Evolutionary conservation across 2,329 filamentous ascomycete genomes (phyloP), one percentile per base, ranked within the genome.

Genomic region (Microcyclospora tardicrescens): DNA sequence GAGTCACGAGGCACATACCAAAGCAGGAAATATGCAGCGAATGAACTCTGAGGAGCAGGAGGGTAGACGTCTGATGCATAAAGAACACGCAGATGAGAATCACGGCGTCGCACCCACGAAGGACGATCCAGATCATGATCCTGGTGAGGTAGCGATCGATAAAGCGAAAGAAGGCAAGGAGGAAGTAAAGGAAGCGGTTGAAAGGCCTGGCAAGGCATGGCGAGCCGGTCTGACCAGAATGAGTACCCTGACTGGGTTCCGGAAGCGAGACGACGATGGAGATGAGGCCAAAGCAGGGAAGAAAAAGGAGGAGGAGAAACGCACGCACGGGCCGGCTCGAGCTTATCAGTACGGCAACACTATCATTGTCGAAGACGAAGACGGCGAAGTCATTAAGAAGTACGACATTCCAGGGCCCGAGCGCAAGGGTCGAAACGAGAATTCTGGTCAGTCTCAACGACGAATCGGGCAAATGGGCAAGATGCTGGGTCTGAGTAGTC

Each of bases 301-400:
- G 34, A 51, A 60, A 10, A 58, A 60, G 40, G 46, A 56, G 5
- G 52, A 58, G 29, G 38, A 47, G 33, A 64, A 68, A 29, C 69
- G 73, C 37, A 72, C 66, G 47, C 71, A 77, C 47, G 81, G 81
- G 39, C 81, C 83, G 10, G 84, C 84, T n/a, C 68, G 80, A 35
- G 84, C 84, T 5, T 93, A 87, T 56, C 83, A 87, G 48, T 89
- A 85, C 53, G 84, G 84, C 45, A 87, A 84, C 56, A 87, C 84
- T 65, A 84, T 93, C 47, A 89, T 93, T 55, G 81, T 93, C 12
- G 84, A 93, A 62, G 83, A 93, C 45, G 81, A 83, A 58, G 79
- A 87, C 50, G 84, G 84, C 33, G 84, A 93, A 57, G 84, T 93
- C 27, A 73, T 93, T 56, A 87, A 87, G 64, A 79, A 83, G 40